Conservation (phyloP, 2,329 filamentous ascomycete genomes). For the Penicillium occitanis region DNA sequence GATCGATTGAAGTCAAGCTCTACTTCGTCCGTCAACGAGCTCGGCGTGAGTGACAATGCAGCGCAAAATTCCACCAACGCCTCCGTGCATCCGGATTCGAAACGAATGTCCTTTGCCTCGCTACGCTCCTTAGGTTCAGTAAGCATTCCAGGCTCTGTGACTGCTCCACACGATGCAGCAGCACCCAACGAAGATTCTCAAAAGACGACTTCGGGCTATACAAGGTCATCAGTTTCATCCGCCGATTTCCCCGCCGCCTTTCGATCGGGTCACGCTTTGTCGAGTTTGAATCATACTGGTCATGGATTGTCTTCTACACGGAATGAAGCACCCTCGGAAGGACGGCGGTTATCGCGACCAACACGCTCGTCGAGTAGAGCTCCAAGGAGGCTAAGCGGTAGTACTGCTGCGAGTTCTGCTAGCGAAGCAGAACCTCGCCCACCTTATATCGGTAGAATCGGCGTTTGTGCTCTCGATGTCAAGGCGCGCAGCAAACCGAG, state of each 20-base stretch:
- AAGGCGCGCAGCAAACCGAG: constrained; percentile 97
- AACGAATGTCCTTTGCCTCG: constrained; percentile 71
- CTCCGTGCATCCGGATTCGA: constrained; percentile 45
- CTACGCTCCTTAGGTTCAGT: constrained; percentile 58
- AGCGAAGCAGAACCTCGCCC: constrained; percentile 58
- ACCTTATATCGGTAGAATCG: constrained; percentile 65
- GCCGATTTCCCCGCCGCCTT: constrained; percentile 24
- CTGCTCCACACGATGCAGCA: constrained; percentile 25
- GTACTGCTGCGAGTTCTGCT: constrained; percentile 76
- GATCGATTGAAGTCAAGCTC: constrained; percentile 12
- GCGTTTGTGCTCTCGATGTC: constrained; percentile 90
- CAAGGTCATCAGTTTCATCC: constrained; percentile 21
- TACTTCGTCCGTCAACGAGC: constrained; percentile 17
- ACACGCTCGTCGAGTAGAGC: constrained; percentile 63
- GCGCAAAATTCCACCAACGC: background rate
- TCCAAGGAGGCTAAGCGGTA: constrained; percentile 76
- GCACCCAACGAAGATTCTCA: constrained; percentile 18
- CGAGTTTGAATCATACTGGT: constrained; percentile 7
- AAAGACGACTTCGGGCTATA: constrained; percentile 19
- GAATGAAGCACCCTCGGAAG: constrained; percentile 29
- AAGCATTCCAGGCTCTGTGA: constrained; percentile 42
- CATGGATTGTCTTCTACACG: constrained; percentile 25
- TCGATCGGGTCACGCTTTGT: constrained; percentile 24
- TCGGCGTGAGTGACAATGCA: constrained; percentile 16
- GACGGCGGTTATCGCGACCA: constrained; percentile 31